phyloP scores from a whole-genome alignment of 2,329 filamentous ascomycete species.

The Diplodia corticola region DNA sequence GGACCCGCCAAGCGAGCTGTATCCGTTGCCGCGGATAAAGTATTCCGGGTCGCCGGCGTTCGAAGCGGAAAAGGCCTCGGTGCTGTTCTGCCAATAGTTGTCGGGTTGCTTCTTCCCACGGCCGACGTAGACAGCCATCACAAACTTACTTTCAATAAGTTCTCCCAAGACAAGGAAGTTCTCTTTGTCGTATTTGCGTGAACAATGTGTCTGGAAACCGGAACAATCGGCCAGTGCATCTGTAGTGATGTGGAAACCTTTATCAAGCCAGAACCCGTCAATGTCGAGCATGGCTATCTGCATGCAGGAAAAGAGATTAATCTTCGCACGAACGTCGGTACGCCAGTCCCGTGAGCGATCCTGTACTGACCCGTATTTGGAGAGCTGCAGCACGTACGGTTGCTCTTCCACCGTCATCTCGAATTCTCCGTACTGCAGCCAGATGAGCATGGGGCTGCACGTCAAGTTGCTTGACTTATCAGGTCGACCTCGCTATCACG shows the following conservation, averaged over 20 bases:
- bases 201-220: conserved; percentile 43
- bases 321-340: conserved; percentile 57
- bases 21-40: neutral
- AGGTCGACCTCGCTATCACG: too few relatives aligned
- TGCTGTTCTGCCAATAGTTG: neutral
- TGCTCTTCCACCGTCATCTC: conserved; percentile 40
- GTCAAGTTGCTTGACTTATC: too few relatives aligned
- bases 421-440: conserved; percentile 57
- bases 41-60: neutral
- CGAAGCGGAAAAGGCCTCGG: neutral
- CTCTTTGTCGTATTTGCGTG: neutral
- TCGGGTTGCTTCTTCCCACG: neutral
- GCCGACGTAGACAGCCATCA: neutral
- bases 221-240: conserved; percentile 62
- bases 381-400: conserved; percentile 63
- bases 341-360: conserved; percentile 66
- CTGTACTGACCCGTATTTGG: conserved; percentile 67
- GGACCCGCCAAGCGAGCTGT: neutral
- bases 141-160: neutral
- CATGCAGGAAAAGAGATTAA: conserved; percentile 64
- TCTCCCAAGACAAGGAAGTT: neutral
- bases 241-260: conserved; percentile 63
- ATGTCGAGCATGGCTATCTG: conserved; percentile 63
- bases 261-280: conserved; percentile 67
- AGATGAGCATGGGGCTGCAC: too few relatives aligned